phyloP scores from a whole-genome alignment of 352 stramenopile genomes.

The Phytopythium aichiense region DNA sequence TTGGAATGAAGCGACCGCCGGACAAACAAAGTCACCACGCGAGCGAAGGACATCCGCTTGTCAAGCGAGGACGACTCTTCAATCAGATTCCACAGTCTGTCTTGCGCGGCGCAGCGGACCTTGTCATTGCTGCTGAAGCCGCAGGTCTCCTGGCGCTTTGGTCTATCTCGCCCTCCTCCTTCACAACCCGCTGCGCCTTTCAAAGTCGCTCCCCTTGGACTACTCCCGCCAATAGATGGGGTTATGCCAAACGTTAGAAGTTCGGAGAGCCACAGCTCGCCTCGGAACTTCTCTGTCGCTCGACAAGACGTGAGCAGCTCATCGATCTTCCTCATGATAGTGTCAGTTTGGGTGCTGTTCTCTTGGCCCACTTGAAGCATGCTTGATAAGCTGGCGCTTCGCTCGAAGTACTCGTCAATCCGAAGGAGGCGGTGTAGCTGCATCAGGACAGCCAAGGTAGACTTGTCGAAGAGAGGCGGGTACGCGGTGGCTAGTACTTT shows the following conservation, averaged over 20 bases:
- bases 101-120: conserved; percentile 32
- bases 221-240: background rate
- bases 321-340: conserved; percentile 24
- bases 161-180: too few relatives aligned
- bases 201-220: background rate
- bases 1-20: conserved; percentile 24
- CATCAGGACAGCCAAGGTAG: conserved; percentile 30
- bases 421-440: conserved; percentile 33
- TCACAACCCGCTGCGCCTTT: background rate
- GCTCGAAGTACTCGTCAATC: conserved; percentile 42
- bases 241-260: conserved; percentile 21
- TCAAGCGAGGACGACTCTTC: conserved; percentile 9
- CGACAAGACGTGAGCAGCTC: conserved; percentile 24
- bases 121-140: conserved; percentile 39
- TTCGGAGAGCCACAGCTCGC: conserved; percentile 50
- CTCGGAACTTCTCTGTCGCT: conserved; percentile 34
- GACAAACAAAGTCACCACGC: conserved; percentile 33
- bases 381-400: conserved; percentile 29
- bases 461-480: conserved; percentile 28
- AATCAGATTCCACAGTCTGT: conserved; percentile 37
- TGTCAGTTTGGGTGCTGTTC: conserved; percentile 15
- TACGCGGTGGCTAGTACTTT: conserved; percentile 22
- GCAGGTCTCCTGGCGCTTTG: conserved; percentile 35
- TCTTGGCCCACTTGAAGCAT: conserved; percentile 17
- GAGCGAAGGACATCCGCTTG: conserved; percentile 26